A percentile compares a stretch with the other conserved stretches of the same genome.
These are phyloP conservation scores for Polygonum maritimum DNA, from an alignment of 148 eudicot genomes.

Conservation along the genomic window DNA sequence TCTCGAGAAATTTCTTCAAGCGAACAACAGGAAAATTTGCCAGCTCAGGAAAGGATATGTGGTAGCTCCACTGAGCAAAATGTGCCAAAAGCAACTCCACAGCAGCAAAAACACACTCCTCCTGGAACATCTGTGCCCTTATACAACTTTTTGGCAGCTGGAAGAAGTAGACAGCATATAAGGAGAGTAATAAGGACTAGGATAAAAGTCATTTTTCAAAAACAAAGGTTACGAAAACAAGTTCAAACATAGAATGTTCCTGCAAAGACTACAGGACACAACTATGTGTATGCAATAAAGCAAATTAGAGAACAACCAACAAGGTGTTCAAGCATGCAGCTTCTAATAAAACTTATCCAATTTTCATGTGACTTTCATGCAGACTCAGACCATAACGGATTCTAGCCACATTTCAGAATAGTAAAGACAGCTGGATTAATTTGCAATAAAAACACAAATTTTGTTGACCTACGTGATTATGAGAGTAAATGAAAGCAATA, in stretches of 20 bases:
- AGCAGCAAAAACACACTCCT: slow-evolving; percentile 53
- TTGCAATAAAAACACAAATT: not conserved
- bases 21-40: slow-evolving; percentile 69
- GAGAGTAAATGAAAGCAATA: too few species aligned
- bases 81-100: slow-evolving; percentile 63
- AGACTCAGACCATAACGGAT: not conserved
- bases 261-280: not conserved
- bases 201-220: not conserved
- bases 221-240: not conserved
- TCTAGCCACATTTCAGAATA: not conserved
- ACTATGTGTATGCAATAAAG: not conserved
- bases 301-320: not conserved
- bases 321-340: slow-evolving; percentile 2
- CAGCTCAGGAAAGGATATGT: slow-evolving; percentile 88
- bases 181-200: not conserved
- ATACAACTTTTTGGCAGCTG: slow-evolving; percentile 85
- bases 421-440: not conserved
- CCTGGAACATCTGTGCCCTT: slow-evolving; percentile 60
- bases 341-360: not conserved
- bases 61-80: slow-evolving; percentile 80
- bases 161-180: not conserved
- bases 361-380: not conserved
- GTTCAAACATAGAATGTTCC: not conserved
- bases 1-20: slow-evolving; percentile 56
- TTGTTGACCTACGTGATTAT: too few species aligned